Evolutionary conservation across 2,329 filamentous ascomycete genomes (phyloP), one percentile per base, ranked within the genome.

Genomic region (Aspergillus melleus): DNA sequence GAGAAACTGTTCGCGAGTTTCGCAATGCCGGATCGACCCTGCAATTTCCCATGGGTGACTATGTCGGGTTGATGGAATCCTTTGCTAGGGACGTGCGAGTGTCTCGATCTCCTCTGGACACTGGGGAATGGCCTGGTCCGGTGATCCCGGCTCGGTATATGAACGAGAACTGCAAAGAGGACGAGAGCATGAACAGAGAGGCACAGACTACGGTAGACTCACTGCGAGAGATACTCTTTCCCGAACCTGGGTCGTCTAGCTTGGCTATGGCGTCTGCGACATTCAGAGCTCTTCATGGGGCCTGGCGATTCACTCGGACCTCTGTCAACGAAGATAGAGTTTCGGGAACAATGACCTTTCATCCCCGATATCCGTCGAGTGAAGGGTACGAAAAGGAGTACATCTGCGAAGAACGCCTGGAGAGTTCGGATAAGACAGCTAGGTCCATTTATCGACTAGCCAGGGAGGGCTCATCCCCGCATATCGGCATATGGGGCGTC

Each of bases 11-110:
- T 3, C 68, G 72, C 39, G 54, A 57, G 24, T 64, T 69, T 30
- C 66, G 65, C 59, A 49, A 59, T 4, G 59, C 60, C 16, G 60
- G 30, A 11, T 39, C 52, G 14, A 29, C 39, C 65, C 89, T 73
- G 61, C 91, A 95, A 67, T 95, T 92, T 66, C 91, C 90, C 42
- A 93, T 94, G 88, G 88, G 88, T 10, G 91, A 96, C 73, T 94
- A 93, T 72, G 75, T 86, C 8, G 93, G 87, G 61, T 76, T 94
- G 12, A 88, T 94, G 81, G 87, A 92, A 64, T 85, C 89, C 12
- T 86, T 93, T 60, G 80, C 87, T 12, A 72, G 81, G 2, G 83
- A 86, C 0, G 77, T 91, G 2, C 80, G 77, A 0, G 79, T 92
- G 9, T 39, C 64, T 14, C 77, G 81, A 3, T 68, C 72, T 69